Evolutionary conservation across 1,284 basidiomycete species (phyloP).

Genomic region (Ustanciosporium gigantosporum): DNA sequence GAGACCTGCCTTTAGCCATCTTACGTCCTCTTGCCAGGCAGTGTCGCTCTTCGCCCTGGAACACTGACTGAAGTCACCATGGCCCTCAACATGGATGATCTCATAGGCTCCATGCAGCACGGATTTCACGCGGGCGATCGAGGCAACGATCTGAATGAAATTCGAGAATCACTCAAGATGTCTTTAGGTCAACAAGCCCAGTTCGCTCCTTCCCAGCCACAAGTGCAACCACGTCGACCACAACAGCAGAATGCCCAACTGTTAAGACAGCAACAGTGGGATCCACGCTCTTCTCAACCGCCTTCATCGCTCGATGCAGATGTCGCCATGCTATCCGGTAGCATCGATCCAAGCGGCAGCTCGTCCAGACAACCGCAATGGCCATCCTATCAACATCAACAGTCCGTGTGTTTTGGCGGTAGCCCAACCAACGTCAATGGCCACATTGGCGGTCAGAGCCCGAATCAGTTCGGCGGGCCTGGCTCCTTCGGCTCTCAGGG

Average conservation of each 20-base stretch:
- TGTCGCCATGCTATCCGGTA: constrained; percentile 35
- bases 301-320: constrained; percentile 30
- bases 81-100: constrained; percentile 54
- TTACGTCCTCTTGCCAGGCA: no score
- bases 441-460: neutral
- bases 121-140: constrained; percentile 47
- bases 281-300: neutral
- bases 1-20: no score
- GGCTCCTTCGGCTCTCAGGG: constrained; percentile 20
- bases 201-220: neutral
- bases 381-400: constrained; percentile 2
- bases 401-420: neutral
- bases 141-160: constrained; percentile 45
- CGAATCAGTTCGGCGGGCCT: constrained; percentile 14
- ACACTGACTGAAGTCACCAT: no score
- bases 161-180: constrained; percentile 42
- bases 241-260: neutral
- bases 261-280: constrained; percentile 1
- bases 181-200: constrained; percentile 13
- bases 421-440: no score
- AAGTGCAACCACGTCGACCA: constrained; percentile 8
- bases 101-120: constrained; percentile 53
- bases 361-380: neutral
- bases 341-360: constrained; percentile 1
- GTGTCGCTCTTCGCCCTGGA: no score